Evolutionary conservation across 345 rosid genomes (phyloP).

Genomic region (Aethionema arabicum): DNA sequence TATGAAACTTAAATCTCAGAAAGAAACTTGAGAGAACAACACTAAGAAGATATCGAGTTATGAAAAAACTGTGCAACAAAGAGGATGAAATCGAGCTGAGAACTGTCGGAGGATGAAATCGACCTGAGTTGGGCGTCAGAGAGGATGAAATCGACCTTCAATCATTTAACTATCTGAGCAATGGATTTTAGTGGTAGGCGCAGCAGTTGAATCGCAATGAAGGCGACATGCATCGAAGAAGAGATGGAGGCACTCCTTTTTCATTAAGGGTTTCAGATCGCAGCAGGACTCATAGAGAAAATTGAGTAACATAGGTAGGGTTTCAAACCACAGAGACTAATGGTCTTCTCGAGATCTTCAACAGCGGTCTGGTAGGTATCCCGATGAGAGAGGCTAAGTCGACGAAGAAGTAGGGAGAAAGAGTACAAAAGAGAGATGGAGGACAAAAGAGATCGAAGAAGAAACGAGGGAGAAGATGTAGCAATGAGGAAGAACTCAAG

Average conservation of each 20-base stretch:
- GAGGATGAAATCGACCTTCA: too few relatives aligned
- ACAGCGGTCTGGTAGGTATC: constrained; percentile 94
- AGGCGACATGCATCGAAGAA: constrained; percentile 57
- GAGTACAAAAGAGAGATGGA: neutral
- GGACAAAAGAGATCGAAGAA: too few relatives aligned
- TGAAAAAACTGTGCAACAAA: too few relatives aligned
- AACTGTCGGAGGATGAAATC: too few relatives aligned
- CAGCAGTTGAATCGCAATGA: constrained; percentile 61
- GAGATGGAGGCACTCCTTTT: constrained; percentile 75
- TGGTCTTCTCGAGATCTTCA: constrained; percentile 80
- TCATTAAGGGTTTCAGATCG: constrained; percentile 84
- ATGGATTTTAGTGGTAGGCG: constrained; percentile 74
- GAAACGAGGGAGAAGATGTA: too few relatives aligned
- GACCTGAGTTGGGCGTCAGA: too few relatives aligned
- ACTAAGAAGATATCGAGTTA: too few relatives aligned
- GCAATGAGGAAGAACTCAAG: too few relatives aligned
- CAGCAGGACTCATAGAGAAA: constrained; percentile 80
- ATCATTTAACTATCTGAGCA: constrained; percentile 64
- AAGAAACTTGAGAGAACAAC: too few relatives aligned
- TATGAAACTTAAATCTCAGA: too few relatives aligned
- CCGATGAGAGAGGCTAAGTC: constrained; percentile 41
- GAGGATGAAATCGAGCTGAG: too few relatives aligned
- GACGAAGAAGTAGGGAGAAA: constrained; percentile 19
- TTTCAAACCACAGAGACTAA: constrained; percentile 63
- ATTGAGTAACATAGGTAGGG: constrained; percentile 85